Evolutionary conservation across 2,329 filamentous ascomycete genomes (phyloP), one percentile per base, ranked within the genome.

Genomic region (Phaeophleospora eucalypticola): DNA sequence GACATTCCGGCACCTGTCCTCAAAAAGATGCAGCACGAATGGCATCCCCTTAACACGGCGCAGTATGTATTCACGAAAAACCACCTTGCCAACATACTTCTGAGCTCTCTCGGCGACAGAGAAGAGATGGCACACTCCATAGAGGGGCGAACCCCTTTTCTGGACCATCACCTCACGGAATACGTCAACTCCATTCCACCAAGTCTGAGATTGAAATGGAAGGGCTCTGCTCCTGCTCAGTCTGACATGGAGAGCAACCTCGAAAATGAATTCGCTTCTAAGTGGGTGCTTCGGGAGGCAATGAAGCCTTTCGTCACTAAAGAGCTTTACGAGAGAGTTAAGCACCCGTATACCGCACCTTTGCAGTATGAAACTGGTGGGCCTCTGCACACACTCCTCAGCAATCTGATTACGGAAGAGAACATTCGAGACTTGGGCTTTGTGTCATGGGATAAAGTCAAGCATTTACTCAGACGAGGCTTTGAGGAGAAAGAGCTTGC

Each of bases 11-110:
- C 38, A 59, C 54, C 53, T 2, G 57, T 63, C 16, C 58, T 56
- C 21, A 57, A 58, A 12, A 48, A 57, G 19, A 68, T 70, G 17
- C 48, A 45, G 1, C 43, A 60, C 3, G 57, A 56, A 24, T 72
- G 70, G 71, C 71, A 73, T 52, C 69, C 69, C 1, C 54, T 72
- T 4, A 67, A 71, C 48, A 61, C 68, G 1, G 65, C 67, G 3
- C 49, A 63, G 32, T 71, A 71, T 45, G 53, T 68, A 36, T 71
- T 64, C 60, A 58, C 54, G 8, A 71, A 70, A 48, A 60, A 3
- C 19, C 37, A 21, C 17, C 18, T 20, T n/a, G 4, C 37, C 19
- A 21, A 10, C n/a, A 6, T 7, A 29, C 12, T 29, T 12, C 24
- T 29, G 24, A 7, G 7, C 24, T 29, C 7, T 29, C 24, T 29